Conservation (phyloP, 176 grass and related monocot genomes). For the Carex kokanica region DNA sequence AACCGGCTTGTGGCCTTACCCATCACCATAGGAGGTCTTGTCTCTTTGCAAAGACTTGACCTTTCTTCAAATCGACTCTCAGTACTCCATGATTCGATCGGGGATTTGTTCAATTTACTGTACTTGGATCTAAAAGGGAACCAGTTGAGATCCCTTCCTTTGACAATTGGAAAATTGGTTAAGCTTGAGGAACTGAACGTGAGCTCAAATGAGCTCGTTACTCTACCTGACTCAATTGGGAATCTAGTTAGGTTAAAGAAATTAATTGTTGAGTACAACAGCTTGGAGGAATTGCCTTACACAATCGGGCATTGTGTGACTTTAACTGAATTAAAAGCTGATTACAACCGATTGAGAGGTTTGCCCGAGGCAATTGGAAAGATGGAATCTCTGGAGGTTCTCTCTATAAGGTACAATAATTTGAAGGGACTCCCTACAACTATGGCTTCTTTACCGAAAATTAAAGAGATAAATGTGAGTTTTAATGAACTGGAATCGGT, state of each 20-base stretch:
- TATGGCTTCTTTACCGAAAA: constrained; percentile 83
- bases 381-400: constrained; percentile 74
- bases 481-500: constrained; percentile 94
- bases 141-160: constrained; percentile 61
- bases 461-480: constrained; percentile 89
- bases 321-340: constrained; percentile 64
- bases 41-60: constrained; percentile 76
- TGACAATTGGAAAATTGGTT: constrained; percentile 56
- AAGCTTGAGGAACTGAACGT: constrained; percentile 93
- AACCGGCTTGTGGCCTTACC: constrained; percentile 68
- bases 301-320: constrained; percentile 81
- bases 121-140: constrained; percentile 75
- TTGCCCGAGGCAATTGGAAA: constrained; percentile 95
- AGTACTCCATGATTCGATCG: constrained; percentile 63
- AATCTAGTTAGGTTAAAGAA: constrained; percentile 68
- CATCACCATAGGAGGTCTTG: constrained; percentile 64
- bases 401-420: constrained; percentile 88
- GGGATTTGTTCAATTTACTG: constrained; percentile 65
- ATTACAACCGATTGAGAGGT: constrained; percentile 84
- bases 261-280: constrained; percentile 68
- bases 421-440: constrained; percentile 90
- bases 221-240: constrained; percentile 76
- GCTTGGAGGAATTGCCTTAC: constrained; percentile 87
- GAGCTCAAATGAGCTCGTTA: constrained; percentile 54
- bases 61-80: constrained; percentile 72